A percentile compares a stretch with the other conserved stretches of the same genome.
These are phyloP conservation scores for Mucuna pruriens DNA, from an alignment of 306 rosid species.

Conservation along the genomic window DNA sequence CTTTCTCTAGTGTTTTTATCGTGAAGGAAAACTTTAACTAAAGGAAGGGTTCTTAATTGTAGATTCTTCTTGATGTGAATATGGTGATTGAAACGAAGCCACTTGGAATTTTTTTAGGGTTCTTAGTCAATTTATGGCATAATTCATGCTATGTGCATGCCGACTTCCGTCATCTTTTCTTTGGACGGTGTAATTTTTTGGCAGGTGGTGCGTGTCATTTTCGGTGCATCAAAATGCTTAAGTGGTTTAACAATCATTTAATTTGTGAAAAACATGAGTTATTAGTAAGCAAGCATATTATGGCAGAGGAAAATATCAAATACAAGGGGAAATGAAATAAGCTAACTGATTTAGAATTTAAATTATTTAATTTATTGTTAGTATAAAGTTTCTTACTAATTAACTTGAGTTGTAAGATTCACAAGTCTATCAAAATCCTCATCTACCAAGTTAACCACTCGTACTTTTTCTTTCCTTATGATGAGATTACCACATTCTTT, in stretches of 20 bases:
- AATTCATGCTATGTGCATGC: slow-evolving; percentile 43
- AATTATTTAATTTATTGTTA: not conserved
- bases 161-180: slow-evolving; percentile 14
- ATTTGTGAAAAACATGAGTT: slow-evolving; percentile 38
- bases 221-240: slow-evolving; percentile 28
- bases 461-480: not conserved
- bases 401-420: not conserved
- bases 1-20: not conserved
- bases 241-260: slow-evolving; percentile 38
- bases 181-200: slow-evolving; percentile 35
- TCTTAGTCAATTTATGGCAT: slow-evolving; percentile 36
- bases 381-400: not conserved
- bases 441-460: not conserved
- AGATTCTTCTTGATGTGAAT: slow-evolving; percentile 40
- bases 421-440: not conserved
- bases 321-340: not conserved
- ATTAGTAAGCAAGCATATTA: slow-evolving; percentile 8
- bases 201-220: slow-evolving; percentile 38
- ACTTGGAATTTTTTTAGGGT: slow-evolving; percentile 25
- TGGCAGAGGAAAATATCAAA: not conserved
- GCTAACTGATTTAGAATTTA: not conserved
- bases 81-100: slow-evolving; percentile 34
- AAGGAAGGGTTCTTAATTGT: slow-evolving; percentile 22
- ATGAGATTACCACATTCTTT: not conserved
- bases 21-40: slow-evolving; percentile 20